These are phyloP conservation scores for Nemophila menziesii DNA, from an alignment of 257 asterid species.

Conservation along the genomic window DNA sequence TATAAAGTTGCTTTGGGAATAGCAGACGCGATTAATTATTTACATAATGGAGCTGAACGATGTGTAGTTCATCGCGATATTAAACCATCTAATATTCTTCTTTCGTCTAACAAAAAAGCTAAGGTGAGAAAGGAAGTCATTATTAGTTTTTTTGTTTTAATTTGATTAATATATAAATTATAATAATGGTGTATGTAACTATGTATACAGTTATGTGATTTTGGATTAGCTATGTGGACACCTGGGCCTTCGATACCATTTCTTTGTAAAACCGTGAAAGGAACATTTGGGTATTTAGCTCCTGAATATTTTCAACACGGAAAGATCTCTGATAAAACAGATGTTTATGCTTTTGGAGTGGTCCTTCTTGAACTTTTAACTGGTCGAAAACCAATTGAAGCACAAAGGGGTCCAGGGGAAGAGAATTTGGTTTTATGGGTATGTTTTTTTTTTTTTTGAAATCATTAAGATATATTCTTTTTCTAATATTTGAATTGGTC, in stretches of 20 bases:
- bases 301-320: too few relatives aligned
- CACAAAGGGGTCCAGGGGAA: constrained; percentile 55
- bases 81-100: constrained; percentile 89
- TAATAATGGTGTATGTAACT: constrained; percentile 5
- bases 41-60: constrained; percentile 72
- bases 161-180: not conserved
- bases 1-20: constrained; percentile 73
- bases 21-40: constrained; percentile 66
- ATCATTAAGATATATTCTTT: constrained; percentile 1
- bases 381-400: constrained; percentile 60
- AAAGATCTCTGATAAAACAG: too few relatives aligned
- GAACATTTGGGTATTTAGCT: constrained; percentile 94
- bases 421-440: constrained; percentile 67
- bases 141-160: not conserved
- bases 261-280: constrained; percentile 88
- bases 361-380: constrained; percentile 60
- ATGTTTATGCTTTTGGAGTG: constrained; percentile 50
- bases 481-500: too few relatives aligned
- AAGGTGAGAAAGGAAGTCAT: constrained; percentile 27
- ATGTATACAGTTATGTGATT: constrained; percentile 62
- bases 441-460: constrained; percentile 13
- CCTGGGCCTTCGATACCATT: constrained; percentile 80
- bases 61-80: constrained; percentile 81
- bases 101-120: constrained; percentile 58
- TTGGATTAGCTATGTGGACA: constrained; percentile 94